Percentiles rank a stretch among this genome's conserved stretches.
phyloP scores from a whole-genome alignment of 108 stramenopile genomes.

The Nitzschia sp. region DNA sequence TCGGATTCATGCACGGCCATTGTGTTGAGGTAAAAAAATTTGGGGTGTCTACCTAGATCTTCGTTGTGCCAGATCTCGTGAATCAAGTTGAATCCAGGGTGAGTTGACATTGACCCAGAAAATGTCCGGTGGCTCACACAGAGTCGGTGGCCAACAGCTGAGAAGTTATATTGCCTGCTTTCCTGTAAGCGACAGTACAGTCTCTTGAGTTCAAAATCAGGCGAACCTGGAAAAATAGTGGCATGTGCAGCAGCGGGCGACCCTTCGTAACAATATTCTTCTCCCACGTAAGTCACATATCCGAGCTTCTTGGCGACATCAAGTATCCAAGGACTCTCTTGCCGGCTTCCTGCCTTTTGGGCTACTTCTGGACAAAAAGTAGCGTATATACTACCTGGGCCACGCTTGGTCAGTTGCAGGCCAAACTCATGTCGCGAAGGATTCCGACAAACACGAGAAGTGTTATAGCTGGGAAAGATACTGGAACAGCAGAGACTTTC shows the following conservation, averaged over 20 bases:
- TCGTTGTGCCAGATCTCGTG: neutral
- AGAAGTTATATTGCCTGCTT: neutral
- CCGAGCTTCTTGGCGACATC: conserved; percentile 34
- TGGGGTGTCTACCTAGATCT: conserved; percentile 20
- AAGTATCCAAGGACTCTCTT: conserved; percentile 27
- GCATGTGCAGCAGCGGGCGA: conserved; percentile 46
- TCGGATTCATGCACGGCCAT: conserved; percentile 58
- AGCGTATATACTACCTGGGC: neutral
- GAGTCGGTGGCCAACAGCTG: neutral
- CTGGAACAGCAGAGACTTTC: neutral
- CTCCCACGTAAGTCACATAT: conserved; percentile 59
- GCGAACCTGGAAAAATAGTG: neutral
- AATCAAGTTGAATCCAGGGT: neutral
- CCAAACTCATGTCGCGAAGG: conserved; percentile 2
- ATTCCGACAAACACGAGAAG: neutral
- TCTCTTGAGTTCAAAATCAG: neutral
- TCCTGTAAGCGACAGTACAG: neutral
- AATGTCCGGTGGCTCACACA: neutral
- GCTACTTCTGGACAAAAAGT: neutral
- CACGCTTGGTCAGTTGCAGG: neutral
- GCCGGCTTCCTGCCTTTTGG: neutral
- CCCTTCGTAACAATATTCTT: conserved; percentile 59
- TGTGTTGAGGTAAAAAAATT: conserved; percentile 53
- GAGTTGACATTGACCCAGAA: neutral
- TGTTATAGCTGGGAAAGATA: neutral